Percentiles rank a stretch among this genome's conserved stretches.
Conservation (phyloP, 345 rosid species). For the Rhodamnia rubescens region DNA sequence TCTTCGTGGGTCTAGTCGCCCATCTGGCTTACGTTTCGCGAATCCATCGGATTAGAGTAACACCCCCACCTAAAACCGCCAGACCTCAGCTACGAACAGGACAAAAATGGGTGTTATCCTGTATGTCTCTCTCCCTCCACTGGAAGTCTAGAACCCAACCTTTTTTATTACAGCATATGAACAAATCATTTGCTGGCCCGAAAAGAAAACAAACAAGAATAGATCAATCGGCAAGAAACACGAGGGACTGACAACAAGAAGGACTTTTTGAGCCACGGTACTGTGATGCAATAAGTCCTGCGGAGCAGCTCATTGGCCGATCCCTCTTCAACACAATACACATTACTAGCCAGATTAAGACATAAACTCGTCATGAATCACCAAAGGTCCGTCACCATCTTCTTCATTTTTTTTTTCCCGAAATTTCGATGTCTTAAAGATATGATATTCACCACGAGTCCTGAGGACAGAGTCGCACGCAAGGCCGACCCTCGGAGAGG, state of each 20-base stretch:
- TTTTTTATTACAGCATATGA: neutral
- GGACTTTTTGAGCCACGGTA: neutral
- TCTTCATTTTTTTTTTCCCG: neutral
- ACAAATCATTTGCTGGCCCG: neutral
- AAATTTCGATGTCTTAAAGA: neutral
- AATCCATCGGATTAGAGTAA: neutral
- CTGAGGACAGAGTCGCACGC: neutral
- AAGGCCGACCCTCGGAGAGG: neutral
- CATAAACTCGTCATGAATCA: neutral
- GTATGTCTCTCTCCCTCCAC: neutral
- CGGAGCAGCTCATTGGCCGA: neutral
- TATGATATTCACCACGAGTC: neutral
- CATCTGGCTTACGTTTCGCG: neutral
- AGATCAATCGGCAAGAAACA: neutral
- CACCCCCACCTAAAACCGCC: neutral
- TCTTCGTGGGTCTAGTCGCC: neutral
- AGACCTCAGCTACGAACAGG: neutral
- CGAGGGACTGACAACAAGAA: neutral
- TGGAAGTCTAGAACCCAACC: neutral
- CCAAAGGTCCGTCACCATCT: neutral
- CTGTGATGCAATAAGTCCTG: neutral
- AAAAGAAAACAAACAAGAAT: neutral
- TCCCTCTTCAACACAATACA: neutral
- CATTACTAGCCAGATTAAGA: neutral
- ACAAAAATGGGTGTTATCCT: neutral